phyloP scores from a whole-genome alignment of 441 rosid genomes.

The Erodium texanum region DNA sequence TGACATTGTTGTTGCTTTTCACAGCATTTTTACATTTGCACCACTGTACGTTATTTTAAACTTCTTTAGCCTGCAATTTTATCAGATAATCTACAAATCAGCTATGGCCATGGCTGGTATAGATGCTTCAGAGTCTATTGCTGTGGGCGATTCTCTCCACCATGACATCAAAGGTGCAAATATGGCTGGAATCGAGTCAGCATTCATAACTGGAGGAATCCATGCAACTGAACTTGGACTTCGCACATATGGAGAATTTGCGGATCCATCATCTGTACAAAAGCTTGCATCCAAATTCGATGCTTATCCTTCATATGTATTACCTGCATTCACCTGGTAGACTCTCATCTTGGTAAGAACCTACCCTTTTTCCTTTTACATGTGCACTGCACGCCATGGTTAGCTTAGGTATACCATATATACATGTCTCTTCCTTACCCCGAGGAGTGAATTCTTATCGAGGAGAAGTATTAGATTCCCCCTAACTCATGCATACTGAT shows the following conservation, averaged over 20 bases:
- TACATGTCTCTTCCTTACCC: too few relatives aligned
- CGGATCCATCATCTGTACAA: conserved; percentile 44
- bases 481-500: background rate
- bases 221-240: conserved; percentile 76
- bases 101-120: conserved; percentile 66
- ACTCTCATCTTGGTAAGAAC: conserved; percentile 13
- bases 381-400: too few relatives aligned
- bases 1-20: too few relatives aligned
- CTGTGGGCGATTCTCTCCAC: conserved; percentile 85
- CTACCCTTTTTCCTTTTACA: background rate
- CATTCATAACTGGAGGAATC: conserved; percentile 65
- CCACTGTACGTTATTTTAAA: too few relatives aligned
- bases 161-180: conserved; percentile 87
- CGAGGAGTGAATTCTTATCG: background rate
- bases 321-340: conserved; percentile 82
- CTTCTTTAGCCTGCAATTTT: background rate
- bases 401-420: too few relatives aligned
- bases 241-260: conserved; percentile 45
- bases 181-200: conserved; percentile 62
- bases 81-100: conserved; percentile 69
- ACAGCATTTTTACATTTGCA: too few relatives aligned
- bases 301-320: conserved; percentile 57
- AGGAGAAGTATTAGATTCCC: background rate
- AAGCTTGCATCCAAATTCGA: conserved; percentile 50
- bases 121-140: conserved; percentile 48